A percentile compares a stretch with the other conserved stretches of the same genome.
Conservation (phyloP, 257 asterid species). For the Capsicum chinense region DNA sequence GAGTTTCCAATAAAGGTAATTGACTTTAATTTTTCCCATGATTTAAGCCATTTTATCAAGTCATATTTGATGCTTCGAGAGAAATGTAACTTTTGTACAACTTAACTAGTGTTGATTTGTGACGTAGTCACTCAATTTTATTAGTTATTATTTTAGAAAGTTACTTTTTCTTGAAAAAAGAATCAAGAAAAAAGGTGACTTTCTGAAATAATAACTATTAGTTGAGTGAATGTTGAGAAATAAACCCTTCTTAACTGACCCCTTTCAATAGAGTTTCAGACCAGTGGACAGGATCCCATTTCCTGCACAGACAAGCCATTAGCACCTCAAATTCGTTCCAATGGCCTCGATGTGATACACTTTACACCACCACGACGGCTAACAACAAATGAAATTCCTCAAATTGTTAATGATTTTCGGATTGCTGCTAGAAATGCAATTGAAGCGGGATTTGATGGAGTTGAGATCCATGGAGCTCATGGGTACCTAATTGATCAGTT, state of each 20-base stretch:
- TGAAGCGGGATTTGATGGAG: background rate
- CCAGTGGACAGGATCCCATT: background rate
- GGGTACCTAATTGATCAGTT: background rate
- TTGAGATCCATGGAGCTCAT: conserved; percentile 4
- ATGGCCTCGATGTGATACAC: background rate
- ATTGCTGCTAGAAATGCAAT: background rate
- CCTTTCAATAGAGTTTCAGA: background rate
- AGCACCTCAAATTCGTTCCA: background rate
- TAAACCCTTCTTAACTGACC: background rate
- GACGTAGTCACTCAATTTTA: too few species aligned
- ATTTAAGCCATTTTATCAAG: background rate
- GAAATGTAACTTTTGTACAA: background rate
- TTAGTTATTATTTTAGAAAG: too few species aligned
- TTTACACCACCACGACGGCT: background rate
- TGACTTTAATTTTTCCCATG: background rate
- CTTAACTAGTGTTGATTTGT: background rate
- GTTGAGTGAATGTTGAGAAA: background rate
- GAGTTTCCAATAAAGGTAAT: background rate
- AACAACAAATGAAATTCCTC: background rate
- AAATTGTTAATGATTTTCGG: background rate
- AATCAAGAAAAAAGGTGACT: too few species aligned
- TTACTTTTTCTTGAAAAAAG: too few species aligned
- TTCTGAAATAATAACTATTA: background rate
- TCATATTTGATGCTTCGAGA: background rate
- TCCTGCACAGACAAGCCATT: background rate